Conservation (phyloP, 2,329 filamentous ascomycete genomes). For the Myriosclerotinia duriaeana region DNA sequence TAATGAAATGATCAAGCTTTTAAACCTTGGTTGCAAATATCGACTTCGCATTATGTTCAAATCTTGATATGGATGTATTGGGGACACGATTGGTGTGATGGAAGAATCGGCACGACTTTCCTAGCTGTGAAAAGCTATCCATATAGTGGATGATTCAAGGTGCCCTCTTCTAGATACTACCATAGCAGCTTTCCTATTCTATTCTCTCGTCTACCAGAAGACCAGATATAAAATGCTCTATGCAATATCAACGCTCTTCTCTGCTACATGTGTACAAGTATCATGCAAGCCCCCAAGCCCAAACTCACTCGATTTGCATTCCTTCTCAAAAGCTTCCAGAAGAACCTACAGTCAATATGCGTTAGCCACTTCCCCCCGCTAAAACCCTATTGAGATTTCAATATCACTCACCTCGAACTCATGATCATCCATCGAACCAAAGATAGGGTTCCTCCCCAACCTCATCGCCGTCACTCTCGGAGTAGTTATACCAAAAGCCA, state of each 20-base stretch:
- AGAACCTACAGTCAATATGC: constrained; percentile 12
- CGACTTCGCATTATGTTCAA: background rate
- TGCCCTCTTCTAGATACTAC: background rate
- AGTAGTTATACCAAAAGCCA: constrained; percentile 63
- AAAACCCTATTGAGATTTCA: background rate
- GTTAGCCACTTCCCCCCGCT: background rate
- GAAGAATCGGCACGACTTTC: background rate
- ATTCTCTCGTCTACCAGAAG: too few species aligned
- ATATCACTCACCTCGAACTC: constrained; percentile 49
- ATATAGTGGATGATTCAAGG: background rate
- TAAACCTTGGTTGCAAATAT: background rate
- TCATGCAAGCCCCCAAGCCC: background rate
- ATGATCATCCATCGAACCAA: constrained; percentile 55
- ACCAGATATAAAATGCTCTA: background rate
- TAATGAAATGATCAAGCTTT: background rate
- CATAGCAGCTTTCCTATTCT: background rate
- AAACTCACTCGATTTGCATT: constrained; percentile 1
- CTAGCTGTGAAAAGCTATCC: background rate
- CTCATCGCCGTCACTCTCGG: constrained; percentile 53
- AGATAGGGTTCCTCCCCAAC: constrained; percentile 48
- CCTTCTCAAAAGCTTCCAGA: constrained; percentile 20
- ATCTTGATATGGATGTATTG: background rate
- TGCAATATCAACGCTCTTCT: background rate
- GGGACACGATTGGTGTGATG: background rate
- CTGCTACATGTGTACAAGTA: background rate